Base-by-base conservation (phyloP, 2,329 filamentous ascomycete genomes). In the Cercospora sp. region DNA sequence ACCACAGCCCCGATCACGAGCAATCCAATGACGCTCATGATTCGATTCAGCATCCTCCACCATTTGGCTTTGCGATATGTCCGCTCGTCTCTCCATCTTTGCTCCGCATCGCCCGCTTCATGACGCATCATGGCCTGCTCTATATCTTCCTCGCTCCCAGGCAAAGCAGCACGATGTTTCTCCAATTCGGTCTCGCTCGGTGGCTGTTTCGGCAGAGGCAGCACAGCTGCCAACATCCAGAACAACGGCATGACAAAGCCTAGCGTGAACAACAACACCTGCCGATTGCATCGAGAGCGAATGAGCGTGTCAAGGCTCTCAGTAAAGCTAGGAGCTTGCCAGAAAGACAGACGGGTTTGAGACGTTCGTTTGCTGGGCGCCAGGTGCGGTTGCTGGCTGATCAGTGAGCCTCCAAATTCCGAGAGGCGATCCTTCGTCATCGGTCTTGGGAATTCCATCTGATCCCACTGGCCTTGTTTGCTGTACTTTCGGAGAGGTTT, bases 1-100 rank as follows among this genome's bases (percentile, higher is more conserved):
- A 79, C 78, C 28, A 79, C 75, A 58, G 77, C 78, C 23, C 64
- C 78, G 63, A 80, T 74, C 16, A 79, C 71, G 12, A 71, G 69
- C 30, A 80, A 61, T 3, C 78, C 78, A 62, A 80, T 72, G 16
- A 79, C 68, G 67, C 76, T 76, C 78, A 80, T 80, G 26, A 79
- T 71, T 26, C 78, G 74, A 69, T 80, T 80, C 63, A 79, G 68
- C 57, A 72, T 74, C 62, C 78, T 70, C 78, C 78, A 80, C 78
- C 78, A 80, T 51, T 71, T 73, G 4, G 77, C 78, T 68, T 79
- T 79, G 30, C 74, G 48, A 60, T 72, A 79, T 16, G 62, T 61
- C 60, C 72, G 71, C 72, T 79, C 77, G 45, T 78, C 75, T 18
- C 72, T 68, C 77, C 76, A 79, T 60, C 72, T 69, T 60, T 68